Conservation (phyloP, 2,329 filamentous ascomycete genomes). For the Annulohypoxylon truncatum region DNA sequence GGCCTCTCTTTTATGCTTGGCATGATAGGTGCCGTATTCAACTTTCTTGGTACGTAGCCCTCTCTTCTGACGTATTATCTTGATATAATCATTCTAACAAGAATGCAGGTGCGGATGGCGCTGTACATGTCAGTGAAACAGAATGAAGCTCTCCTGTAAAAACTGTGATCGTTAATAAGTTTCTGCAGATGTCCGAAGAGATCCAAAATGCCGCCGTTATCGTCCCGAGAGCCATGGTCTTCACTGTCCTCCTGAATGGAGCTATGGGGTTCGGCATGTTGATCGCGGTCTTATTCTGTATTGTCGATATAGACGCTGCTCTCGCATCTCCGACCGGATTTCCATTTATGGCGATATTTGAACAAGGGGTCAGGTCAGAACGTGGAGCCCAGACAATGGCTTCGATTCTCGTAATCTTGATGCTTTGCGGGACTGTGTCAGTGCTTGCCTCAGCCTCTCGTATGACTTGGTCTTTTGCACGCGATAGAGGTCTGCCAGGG, state of each 20-base stretch:
- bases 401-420: constrained; percentile 59
- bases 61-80: too few relatives aligned
- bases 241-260: constrained; percentile 42
- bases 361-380: constrained; percentile 59
- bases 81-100: too few relatives aligned
- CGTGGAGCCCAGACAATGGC: constrained; percentile 62
- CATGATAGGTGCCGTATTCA: neutral
- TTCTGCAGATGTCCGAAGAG: constrained; percentile 38
- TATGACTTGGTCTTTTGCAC: constrained; percentile 63
- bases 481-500: constrained; percentile 28
- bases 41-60: neutral
- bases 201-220: constrained; percentile 38
- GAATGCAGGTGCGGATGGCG: neutral
- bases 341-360: constrained; percentile 62
- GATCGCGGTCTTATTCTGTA: constrained; percentile 64
- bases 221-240: constrained; percentile 38
- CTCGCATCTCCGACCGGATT: constrained; percentile 48
- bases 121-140: neutral
- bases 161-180: neutral
- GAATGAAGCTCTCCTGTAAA: neutral
- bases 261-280: constrained; percentile 64
- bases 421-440: constrained; percentile 60
- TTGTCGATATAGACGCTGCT: constrained; percentile 60
- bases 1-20: constrained; percentile 20
- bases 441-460: constrained; percentile 67